Conservation (phyloP, 2,329 filamentous ascomycete genomes). For the Ascochyta pisi region DNA sequence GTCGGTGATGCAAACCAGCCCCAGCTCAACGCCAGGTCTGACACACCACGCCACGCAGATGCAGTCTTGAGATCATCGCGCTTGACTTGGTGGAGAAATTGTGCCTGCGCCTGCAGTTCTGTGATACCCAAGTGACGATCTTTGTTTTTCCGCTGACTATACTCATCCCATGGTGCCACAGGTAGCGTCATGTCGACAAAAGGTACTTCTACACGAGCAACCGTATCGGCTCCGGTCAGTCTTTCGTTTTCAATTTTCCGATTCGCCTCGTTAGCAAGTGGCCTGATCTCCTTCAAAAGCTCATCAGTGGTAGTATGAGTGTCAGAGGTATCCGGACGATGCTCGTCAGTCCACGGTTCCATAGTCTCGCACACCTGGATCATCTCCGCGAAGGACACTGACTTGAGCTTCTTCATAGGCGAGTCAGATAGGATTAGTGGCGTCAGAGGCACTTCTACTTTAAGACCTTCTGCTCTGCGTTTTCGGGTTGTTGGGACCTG, state of each 20-base stretch:
- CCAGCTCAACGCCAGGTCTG: conserved; percentile 55
- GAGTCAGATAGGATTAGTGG: conserved; percentile 48
- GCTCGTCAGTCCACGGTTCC: conserved; percentile 33
- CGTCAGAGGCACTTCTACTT: conserved; percentile 57
- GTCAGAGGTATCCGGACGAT: conserved; percentile 17
- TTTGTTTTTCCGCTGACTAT: conserved; percentile 19
- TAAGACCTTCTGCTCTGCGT: conserved; percentile 48
- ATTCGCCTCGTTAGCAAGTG: conserved; percentile 47
- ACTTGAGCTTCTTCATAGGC: conserved; percentile 51
- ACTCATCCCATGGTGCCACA: conserved; percentile 57
- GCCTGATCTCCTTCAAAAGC: conserved; percentile 45
- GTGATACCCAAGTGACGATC: conserved; percentile 20
- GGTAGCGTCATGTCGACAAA: conserved; percentile 53
- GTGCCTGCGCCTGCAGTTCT: conserved; percentile 40
- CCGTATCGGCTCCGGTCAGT: conserved; percentile 56
- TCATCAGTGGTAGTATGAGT: conserved; percentile 40
- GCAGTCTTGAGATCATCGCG: conserved; percentile 38
- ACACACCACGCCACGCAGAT: conserved; percentile 51
- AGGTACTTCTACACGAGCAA: conserved; percentile 58
- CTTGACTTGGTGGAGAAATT: conserved; percentile 46
- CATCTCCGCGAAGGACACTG: conserved; percentile 49
- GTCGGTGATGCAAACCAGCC: conserved; percentile 55
- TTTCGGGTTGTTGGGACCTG: conserved; percentile 34
- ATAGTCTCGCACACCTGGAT: conserved; percentile 45
- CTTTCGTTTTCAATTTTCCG: conserved; percentile 52